Evolutionary conservation across 129 eudicot species (phyloP), one percentile per base, ranked within the genome.

Genomic region (Glebionis coronaria): DNA sequence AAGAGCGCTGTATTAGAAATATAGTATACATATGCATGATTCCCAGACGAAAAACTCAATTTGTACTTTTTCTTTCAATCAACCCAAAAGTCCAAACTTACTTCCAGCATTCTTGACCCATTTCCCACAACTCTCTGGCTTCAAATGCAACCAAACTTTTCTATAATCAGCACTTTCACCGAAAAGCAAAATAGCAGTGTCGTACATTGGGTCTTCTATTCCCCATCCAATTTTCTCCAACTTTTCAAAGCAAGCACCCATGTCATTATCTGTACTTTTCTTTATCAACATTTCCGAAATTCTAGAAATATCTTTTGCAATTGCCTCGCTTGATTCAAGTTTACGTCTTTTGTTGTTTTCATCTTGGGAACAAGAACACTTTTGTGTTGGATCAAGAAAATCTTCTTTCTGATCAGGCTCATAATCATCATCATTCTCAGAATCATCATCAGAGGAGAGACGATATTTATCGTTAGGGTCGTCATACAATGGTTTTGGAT

Each of bases 91-190:
- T 15, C 27, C 50, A 61, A 25, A 60, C 47, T 60, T 60, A 38
- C 47, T 61, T 38, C 66, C 66, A 31, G 49, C 66, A 61, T 31
- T 31, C 40, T 31, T 31, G 6, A 31, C 40, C 40, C 40, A 31
- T 31, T 35, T 61, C 66, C 13, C 25, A n/a, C 28, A 61, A 31
- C 13, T 15, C 47, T 61, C 66, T 3, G 25, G n/a, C 13, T 61
- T 61, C 5, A 61, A 61, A 2, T 31, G 49, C 50, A 38, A 61
- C 66, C 66, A 61, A n/a, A 61, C 49, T 61, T 9, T 61, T 23
- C 27, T 35, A 9, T 15, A 9, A 61, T 31, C 66, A 9, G 47
- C 65, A 60, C 46, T 60, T 35, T 60, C 65, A 14, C 65, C 46
- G 35, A 60, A 57, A 25, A 57, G 63, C 44, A 58, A 6, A 58